phyloP scores from a whole-genome alignment of 2,329 filamentous ascomycete genomes.

The Scedosporium aurantiacum region DNA sequence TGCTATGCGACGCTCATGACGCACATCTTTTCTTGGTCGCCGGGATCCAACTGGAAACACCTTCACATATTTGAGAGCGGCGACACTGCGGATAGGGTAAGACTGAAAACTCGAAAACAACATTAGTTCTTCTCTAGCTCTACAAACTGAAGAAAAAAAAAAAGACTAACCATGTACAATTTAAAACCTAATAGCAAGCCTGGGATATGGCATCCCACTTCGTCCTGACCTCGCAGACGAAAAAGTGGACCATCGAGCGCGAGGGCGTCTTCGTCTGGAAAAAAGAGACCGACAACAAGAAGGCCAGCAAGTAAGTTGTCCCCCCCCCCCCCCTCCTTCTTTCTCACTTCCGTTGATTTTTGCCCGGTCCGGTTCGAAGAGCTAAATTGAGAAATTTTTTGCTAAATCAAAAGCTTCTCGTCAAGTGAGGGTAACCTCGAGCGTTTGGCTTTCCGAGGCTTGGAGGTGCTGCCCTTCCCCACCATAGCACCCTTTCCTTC shows the following conservation, averaged over 20 bases:
- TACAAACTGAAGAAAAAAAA: neutral
- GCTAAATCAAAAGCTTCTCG: neutral
- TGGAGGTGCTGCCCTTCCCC: neutral
- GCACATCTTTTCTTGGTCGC: constrained; percentile 22
- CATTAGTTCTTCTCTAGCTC: neutral
- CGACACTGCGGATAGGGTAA: constrained; percentile 28
- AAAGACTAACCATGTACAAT: neutral
- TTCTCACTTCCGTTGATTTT: neutral
- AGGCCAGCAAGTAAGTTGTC: neutral
- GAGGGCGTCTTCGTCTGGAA: constrained; percentile 32
- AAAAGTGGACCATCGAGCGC: constrained; percentile 31
- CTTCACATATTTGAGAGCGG: constrained; percentile 38
- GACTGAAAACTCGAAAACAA: neutral
- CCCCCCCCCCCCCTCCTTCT: neutral
- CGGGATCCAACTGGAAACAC: constrained; percentile 23
- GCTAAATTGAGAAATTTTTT: neutral
- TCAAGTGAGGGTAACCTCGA: neutral
- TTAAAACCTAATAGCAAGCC: constrained; percentile 15
- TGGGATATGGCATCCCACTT: constrained; percentile 35
- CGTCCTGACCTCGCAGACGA: constrained; percentile 22
- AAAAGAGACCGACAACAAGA: constrained; percentile 7
- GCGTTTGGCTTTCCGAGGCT: neutral
- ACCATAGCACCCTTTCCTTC: neutral
- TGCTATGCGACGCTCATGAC: constrained; percentile 35
- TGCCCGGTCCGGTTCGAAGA: neutral